Conservation (phyloP, 2,329 filamentous ascomycete species). For the Colletotrichum shisoi region DNA sequence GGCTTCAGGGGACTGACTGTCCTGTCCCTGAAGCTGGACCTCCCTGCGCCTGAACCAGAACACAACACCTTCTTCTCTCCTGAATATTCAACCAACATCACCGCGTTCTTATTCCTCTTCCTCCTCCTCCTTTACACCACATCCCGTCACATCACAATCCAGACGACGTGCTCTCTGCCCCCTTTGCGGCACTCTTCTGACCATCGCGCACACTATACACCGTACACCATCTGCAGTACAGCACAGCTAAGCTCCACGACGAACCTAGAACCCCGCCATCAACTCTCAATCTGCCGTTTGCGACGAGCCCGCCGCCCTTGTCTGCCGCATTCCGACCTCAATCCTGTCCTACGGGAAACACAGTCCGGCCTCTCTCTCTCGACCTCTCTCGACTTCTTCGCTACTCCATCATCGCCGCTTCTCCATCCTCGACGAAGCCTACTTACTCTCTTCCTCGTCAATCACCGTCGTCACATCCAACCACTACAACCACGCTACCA, state of each 20-base stretch:
- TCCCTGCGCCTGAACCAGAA: background rate
- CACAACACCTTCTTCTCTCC: background rate
- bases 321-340: background rate
- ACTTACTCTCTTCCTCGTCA: background rate
- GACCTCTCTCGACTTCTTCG: background rate
- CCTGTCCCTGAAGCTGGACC: background rate
- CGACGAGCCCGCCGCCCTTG: slow-evolving; percentile 13
- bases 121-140: background rate
- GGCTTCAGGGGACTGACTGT: slow-evolving; percentile 24
- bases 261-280: background rate
- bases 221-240: background rate
- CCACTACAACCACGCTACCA: slow-evolving; percentile 13
- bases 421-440: slow-evolving; percentile 1
- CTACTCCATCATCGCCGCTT: slow-evolving; percentile 7
- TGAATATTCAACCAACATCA: background rate
- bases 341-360: background rate
- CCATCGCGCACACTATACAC: background rate
- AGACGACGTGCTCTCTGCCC: background rate
- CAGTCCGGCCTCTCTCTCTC: background rate
- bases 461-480: background rate
- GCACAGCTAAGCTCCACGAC: slow-evolving; percentile 2
- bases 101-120: background rate
- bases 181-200: background rate
- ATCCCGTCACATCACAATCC: background rate
- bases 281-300: slow-evolving; percentile 5